Evolutionary conservation across 345 rosid species (phyloP), one percentile per base, ranked within the genome.

Genomic region (Gossypium turneri): DNA sequence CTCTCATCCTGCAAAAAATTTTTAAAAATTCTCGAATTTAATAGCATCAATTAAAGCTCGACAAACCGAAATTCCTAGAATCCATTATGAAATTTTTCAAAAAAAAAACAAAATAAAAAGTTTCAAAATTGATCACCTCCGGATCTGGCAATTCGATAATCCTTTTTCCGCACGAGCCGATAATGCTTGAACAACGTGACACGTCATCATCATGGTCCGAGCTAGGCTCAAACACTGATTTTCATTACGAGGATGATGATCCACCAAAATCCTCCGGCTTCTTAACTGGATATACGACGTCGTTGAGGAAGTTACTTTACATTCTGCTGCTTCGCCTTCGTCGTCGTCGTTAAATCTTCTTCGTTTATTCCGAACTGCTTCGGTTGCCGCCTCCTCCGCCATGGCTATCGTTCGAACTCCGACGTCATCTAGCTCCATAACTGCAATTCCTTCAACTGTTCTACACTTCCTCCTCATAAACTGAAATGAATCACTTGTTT

Each of bases 401-500:
- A 47, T 12, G 55, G 82, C 78, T 12, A 41, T 64, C 13, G 78
- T 79, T 53, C 78, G 79, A 55, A 85, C 77, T 78, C 88, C 2
- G 81, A 80, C 61, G 56, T 77, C 25, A 75, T 84, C 86, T 19
- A 76, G 45, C 75, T 81, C 82, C 68, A 78, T 72, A 55, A 73
- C 74, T 12, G 70, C 74, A 73, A 78, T 70, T 29, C 78, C 87
- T 57, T 74, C 77, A 60, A 77, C 9, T 71, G 66, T 73, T 25
- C 81, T 81, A 34, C 78, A 75, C 75, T 82, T 81, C 70, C 85
- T 86, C 87, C 80, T 82, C 89, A 82, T 80, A n/a, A 29, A 57
- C 20, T 4, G 2, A n/a, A 38, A 25, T 45, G 19, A 24, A 24
- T 45, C 9, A 2, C 41, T 34, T 5, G 41, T 5, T 34, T 34